Evolutionary conservation across 805 yeast species (phyloP).

Genomic region (Zygosaccharomyces bisporus): DNA sequence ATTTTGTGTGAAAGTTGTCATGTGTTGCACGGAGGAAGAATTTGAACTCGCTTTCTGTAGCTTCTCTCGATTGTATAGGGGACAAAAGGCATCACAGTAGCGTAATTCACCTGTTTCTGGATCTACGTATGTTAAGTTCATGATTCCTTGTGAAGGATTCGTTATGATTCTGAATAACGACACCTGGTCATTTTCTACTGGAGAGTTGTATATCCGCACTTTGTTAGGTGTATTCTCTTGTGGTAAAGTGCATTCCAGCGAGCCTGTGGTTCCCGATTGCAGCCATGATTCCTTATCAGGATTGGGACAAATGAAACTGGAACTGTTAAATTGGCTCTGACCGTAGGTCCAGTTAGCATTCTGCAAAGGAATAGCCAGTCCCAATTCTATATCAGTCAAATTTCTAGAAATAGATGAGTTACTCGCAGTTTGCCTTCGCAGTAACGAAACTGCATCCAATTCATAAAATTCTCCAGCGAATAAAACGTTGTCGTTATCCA

Average conservation of each 20-base stretch:
- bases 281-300: conserved; percentile 48
- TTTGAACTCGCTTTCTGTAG: conserved; percentile 31
- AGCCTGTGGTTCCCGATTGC: conserved; percentile 49
- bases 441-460: conserved; percentile 48
- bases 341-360: conserved; percentile 51
- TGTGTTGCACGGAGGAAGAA: conserved; percentile 10
- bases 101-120: conserved; percentile 55
- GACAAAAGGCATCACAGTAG: conserved; percentile 88
- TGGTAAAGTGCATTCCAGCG: conserved; percentile 62
- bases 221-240: conserved; percentile 61
- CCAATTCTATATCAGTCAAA: conserved; percentile 46
- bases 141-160: conserved; percentile 77
- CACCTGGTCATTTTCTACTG: conserved; percentile 42
- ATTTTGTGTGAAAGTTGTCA: conserved; percentile 18
- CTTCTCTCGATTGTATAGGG: conserved; percentile 46
- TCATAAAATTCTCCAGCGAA: conserved; percentile 77
- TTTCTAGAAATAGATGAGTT: conserved; percentile 32
- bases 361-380: conserved; percentile 58
- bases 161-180: conserved; percentile 70
- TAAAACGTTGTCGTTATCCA: conserved; percentile 50
- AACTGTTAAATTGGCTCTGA: conserved; percentile 35
- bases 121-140: conserved; percentile 85
- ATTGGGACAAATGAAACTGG: conserved; percentile 56
- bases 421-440: conserved; percentile 22
- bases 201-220: conserved; percentile 65